These are phyloP conservation scores for Cyclotella sp. DNA, from an alignment of 108 stramenopile genomes.

Conservation along the genomic window DNA sequence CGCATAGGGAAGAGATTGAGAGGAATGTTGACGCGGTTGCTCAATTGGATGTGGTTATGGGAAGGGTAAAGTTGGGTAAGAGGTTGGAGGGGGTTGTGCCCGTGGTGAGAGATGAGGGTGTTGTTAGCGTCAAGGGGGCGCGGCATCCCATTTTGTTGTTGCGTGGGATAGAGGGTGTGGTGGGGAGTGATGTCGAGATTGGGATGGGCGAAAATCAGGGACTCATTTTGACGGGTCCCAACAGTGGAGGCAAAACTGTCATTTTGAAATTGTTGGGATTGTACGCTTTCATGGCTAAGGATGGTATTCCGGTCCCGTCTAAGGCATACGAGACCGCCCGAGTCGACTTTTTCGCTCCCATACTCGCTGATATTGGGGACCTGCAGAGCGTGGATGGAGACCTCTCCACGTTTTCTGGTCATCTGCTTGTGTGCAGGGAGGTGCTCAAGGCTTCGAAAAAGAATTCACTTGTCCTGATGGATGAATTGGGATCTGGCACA, in stretches of 20 bases:
- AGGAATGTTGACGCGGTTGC: conserved; percentile 61
- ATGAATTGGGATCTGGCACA: conserved; percentile 94
- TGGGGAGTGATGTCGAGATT: conserved; percentile 88
- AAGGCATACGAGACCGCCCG: conserved; percentile 57
- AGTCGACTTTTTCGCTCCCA: conserved; percentile 86
- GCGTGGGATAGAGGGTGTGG: conserved; percentile 68
- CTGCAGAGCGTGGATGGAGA: conserved; percentile 92
- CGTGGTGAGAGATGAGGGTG: conserved; percentile 81
- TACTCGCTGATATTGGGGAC: conserved; percentile 96
- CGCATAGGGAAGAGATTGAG: conserved; percentile 57
- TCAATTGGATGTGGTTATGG: conserved; percentile 82
- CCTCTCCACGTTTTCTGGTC: conserved; percentile 94
- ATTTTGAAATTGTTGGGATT: conserved; percentile 93
- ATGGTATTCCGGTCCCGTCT: conserved; percentile 89
- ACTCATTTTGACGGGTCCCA: conserved; percentile 92
- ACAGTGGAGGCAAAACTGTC: conserved; percentile 93
- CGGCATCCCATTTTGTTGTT: conserved; percentile 91
- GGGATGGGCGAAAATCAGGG: conserved; percentile 80
- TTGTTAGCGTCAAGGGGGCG: conserved; percentile 75
- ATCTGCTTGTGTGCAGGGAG: conserved; percentile 88
- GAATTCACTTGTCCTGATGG: conserved; percentile 91
- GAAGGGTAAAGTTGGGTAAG: conserved; percentile 72
- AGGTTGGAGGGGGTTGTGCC: conserved; percentile 78
- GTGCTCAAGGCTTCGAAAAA: conserved; percentile 68
- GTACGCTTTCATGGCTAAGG: conserved; percentile 82